These are phyloP conservation scores for Tetratostichococcus sp. DNA, from an alignment of 139 green algal species.

Conservation along the genomic window DNA sequence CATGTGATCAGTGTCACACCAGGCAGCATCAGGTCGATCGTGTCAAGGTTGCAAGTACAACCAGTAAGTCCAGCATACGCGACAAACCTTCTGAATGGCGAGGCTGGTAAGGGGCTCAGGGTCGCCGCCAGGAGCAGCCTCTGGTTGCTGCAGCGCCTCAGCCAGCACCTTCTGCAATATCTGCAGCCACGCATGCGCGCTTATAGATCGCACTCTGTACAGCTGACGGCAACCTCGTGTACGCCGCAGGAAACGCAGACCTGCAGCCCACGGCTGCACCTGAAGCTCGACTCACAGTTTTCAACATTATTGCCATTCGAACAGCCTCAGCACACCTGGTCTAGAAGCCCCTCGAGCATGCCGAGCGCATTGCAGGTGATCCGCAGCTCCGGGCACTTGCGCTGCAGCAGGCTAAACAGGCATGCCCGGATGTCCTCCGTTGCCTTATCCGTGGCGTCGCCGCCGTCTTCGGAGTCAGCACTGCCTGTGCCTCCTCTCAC, in stretches of 20 bases:
- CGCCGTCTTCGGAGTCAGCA: too few species aligned
- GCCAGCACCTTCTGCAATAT: neutral
- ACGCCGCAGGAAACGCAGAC: too few species aligned
- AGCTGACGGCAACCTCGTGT: too few species aligned
- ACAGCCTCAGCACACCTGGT: neutral
- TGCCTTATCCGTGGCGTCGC: neutral
- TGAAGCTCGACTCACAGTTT: too few species aligned
- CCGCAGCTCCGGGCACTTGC: neutral
- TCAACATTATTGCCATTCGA: too few species aligned
- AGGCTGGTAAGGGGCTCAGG: neutral
- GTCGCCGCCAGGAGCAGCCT: neutral
- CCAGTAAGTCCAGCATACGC: too few species aligned
- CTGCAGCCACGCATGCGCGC: neutral
- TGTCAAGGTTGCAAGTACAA: too few species aligned
- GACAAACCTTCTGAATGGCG: neutral
- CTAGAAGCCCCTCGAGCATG: neutral
- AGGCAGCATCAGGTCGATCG: too few species aligned
- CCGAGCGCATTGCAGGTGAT: neutral
- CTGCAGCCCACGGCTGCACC: too few species aligned
- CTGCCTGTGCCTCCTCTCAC: too few species aligned
- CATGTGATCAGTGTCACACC: too few species aligned
- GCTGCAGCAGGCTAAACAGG: neutral
- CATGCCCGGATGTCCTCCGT: neutral
- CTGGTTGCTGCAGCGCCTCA: neutral
- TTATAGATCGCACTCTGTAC: neutral